Evolutionary conservation across 257 asterid species (phyloP).

Genomic region (Solanum tacnaense): DNA sequence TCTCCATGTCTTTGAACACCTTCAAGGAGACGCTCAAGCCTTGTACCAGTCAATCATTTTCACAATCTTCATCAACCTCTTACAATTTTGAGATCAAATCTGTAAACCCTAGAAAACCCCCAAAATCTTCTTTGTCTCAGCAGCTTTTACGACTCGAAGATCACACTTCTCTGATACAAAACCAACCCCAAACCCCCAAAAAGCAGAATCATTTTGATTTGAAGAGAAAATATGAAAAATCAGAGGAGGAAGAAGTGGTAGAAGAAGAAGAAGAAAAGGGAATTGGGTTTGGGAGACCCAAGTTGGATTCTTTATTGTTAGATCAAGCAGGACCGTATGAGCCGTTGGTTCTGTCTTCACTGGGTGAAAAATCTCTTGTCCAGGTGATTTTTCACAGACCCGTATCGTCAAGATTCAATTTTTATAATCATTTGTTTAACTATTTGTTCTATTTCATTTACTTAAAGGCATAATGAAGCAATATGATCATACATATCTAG

Average conservation of each 20-base stretch:
- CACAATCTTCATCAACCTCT: slow-evolving; percentile 15
- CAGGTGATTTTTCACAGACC: slow-evolving; percentile 40
- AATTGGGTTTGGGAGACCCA: slow-evolving; percentile 14
- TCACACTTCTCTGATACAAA: slow-evolving; percentile 10
- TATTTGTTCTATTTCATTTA: not conserved
- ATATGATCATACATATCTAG: not conserved
- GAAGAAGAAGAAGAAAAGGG: slow-evolving; percentile 12
- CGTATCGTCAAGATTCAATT: not conserved
- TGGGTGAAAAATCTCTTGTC: slow-evolving; percentile 40
- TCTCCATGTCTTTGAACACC: slow-evolving; percentile 65
- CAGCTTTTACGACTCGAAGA: slow-evolving; percentile 67
- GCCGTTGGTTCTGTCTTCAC: slow-evolving; percentile 57
- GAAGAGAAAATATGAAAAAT: slow-evolving; percentile 4
- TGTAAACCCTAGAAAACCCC: slow-evolving; percentile 55
- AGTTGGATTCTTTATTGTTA: slow-evolving; percentile 34
- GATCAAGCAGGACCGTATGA: slow-evolving; percentile 60
- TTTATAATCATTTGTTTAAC: not conserved
- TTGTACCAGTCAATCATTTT: slow-evolving; percentile 26
- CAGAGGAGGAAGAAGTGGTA: slow-evolving; percentile 1
- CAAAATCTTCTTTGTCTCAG: slow-evolving; percentile 66
- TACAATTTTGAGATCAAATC: slow-evolving; percentile 22
- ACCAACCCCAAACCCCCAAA: slow-evolving; percentile 9
- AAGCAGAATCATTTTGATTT: slow-evolving; percentile 19
- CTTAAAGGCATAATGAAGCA: not conserved
- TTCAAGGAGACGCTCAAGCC: slow-evolving; percentile 83